phyloP scores from a whole-genome alignment of 306 rosid species.

The Cucumis hystrix region DNA sequence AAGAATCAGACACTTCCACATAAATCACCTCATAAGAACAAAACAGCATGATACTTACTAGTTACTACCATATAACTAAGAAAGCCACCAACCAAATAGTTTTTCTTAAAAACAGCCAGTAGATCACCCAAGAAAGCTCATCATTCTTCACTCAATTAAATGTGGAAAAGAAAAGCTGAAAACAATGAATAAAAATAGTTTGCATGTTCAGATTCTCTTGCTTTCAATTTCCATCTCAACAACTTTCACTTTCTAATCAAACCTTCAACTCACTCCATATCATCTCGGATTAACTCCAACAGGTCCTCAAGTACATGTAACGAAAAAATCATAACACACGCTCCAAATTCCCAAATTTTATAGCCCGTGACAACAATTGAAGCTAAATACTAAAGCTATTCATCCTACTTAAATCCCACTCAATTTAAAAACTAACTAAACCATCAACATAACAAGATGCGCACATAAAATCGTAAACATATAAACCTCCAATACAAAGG shows the following conservation, averaged over 20 bases:
- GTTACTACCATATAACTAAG: not conserved
- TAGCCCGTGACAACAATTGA: not conserved
- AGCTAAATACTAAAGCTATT: not conserved
- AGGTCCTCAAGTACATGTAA: not conserved
- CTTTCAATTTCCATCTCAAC: not conserved
- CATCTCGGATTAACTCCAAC: not conserved
- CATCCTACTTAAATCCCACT: not conserved
- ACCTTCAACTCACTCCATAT: not conserved
- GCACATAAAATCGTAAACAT: not conserved
- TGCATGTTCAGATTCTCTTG: not conserved
- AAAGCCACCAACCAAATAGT: not conserved
- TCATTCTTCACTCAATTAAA: not conserved
- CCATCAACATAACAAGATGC: not conserved
- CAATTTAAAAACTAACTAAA: not conserved
- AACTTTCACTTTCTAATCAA: not conserved
- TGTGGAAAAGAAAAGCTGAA: not conserved
- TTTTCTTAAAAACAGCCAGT: not conserved
- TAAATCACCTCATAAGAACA: not conserved
- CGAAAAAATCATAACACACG: not conserved
- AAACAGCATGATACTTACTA: not conserved
- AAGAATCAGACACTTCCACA: not conserved
- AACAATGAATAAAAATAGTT: not conserved
- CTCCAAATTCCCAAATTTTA: not conserved
- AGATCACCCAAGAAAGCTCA: not conserved
- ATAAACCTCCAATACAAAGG: not conserved